Evolutionary conservation across 495 filamentous ascomycete genomes (phyloP).

Genomic region (Neurospora hispaniola): DNA sequence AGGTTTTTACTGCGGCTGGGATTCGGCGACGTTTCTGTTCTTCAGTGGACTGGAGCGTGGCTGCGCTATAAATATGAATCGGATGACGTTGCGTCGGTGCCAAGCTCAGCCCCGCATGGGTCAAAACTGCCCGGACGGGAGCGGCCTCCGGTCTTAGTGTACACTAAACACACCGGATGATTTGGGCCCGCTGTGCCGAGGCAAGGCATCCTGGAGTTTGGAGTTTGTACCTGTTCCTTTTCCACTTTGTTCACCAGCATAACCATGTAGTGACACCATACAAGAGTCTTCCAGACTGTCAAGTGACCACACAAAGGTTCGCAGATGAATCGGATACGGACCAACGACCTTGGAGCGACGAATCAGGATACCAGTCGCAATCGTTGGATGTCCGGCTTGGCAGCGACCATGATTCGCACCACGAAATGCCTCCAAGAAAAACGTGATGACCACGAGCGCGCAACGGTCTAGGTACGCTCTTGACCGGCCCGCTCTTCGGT

Average conservation of each 20-base stretch:
- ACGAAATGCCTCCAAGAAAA: background rate
- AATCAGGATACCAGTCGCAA: background rate
- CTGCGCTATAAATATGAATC: background rate
- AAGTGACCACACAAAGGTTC: background rate
- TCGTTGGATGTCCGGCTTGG: background rate
- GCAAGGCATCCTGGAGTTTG: background rate
- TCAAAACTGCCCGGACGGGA: background rate
- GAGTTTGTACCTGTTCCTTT: background rate
- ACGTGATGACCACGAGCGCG: background rate
- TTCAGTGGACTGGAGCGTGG: background rate
- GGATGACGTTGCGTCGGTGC: background rate
- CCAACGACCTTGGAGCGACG: background rate
- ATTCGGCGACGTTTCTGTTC: background rate
- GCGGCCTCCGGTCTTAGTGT: background rate
- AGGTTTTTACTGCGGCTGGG: too few species aligned
- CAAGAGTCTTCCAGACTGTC: background rate
- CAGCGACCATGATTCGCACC: background rate
- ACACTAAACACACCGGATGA: background rate
- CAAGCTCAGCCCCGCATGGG: background rate
- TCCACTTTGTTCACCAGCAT: background rate
- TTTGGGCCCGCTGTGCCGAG: background rate
- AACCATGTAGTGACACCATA: background rate
- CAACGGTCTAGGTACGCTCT: background rate
- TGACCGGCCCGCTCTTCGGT: background rate
- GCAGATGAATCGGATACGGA: background rate